Base-by-base conservation (phyloP, 164 flowering plant species). In the Umbilicus rupestris region DNA sequence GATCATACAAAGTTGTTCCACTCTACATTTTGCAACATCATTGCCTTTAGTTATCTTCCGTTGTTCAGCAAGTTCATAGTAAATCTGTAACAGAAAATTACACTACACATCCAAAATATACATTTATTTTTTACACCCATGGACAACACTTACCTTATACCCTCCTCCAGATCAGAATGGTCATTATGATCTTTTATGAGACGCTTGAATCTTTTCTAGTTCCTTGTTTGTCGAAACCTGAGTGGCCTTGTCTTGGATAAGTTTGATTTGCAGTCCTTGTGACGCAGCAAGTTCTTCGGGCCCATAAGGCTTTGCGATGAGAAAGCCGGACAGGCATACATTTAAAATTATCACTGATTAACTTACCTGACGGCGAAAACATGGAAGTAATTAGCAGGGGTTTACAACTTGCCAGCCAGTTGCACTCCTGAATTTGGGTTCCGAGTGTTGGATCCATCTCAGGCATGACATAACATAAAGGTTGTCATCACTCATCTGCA, bases 321-420 rank as follows among this genome's bases (percentile, higher is more conserved):
- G 28, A 17, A 50, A 63, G 44, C 39, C 39, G 19, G 11, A 42
- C 20, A 33, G 33, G 39, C 63, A 62, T 35, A 14, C 20, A 17
- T 30, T 7, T 33, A 33, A 31, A 14, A 39, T 12, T 29, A n/a
- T 24, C 0, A 31, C 11, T 30, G 46, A 16, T 69, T 64, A 46
- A 74, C 81, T 68, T 49, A 93, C 98, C 86, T 93, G 98, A 15
- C 97, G 93, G 16, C 97, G 81, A 93, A 70, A 49, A 90, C 88
- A 75, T 93, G 97, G 85, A 93, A 93, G 73, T 90, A 93, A 74
- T 93, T 93, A 22, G 98, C 98, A 62, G 98, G 98, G 52, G 97
- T 93, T 93, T 44, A 85, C 98, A 79, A 90, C 82, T 80, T 90
- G 97, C 98, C 92, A 88, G 97, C 98, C 92, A 88, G 74, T 90